phyloP scores from a whole-genome alignment of 257 asterid species.

The Coffea canephora region DNA sequence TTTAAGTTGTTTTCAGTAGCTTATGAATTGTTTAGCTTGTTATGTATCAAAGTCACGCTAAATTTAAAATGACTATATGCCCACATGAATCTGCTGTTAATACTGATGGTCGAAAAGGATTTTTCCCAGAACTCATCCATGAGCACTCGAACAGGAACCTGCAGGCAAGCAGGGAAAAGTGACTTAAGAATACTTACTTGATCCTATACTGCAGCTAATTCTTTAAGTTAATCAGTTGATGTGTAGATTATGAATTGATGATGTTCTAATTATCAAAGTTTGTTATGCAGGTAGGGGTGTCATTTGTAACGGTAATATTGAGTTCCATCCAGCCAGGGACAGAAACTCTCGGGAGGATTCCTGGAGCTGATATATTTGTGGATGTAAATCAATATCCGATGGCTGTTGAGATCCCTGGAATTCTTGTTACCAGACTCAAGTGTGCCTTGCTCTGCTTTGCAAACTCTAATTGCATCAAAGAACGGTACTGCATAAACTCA shows the following conservation, averaged over 20 bases:
- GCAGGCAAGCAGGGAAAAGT: not conserved
- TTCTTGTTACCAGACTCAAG: constrained; percentile 33
- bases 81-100: not conserved
- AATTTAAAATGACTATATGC: not conserved
- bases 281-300: constrained; percentile 33
- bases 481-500: constrained; percentile 13
- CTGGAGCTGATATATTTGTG: constrained; percentile 34
- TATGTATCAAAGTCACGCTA: not conserved
- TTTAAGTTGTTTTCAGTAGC: too few species aligned
- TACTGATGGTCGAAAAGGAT: not conserved
- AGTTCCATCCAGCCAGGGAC: constrained; percentile 32
- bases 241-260: not conserved
- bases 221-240: not conserved
- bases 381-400: constrained; percentile 37
- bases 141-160: not conserved
- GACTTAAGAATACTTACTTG: not conserved
- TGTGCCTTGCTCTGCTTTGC: constrained; percentile 43
- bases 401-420: constrained; percentile 33
- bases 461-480: constrained; percentile 31
- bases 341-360: constrained; percentile 40
- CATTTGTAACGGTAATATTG: constrained; percentile 35
- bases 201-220: not conserved
- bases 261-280: not conserved
- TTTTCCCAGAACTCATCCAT: not conserved
- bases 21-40: too few species aligned